Base-by-base conservation (phyloP, 495 filamentous ascomycete genomes). In the Lophiostoma macrostomum region DNA sequence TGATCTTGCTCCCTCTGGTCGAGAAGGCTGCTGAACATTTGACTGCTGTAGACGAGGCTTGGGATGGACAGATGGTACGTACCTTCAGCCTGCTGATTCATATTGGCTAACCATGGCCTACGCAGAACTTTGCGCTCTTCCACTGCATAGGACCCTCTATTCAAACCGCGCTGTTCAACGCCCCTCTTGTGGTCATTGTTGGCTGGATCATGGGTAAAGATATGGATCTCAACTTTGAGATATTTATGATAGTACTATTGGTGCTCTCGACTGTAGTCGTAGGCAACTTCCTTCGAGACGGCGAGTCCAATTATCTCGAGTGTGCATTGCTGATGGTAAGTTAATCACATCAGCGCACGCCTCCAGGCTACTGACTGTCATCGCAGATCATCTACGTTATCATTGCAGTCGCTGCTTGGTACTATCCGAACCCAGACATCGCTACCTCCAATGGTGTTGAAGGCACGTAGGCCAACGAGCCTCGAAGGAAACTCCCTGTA, bases 11-110 rank as follows among this genome's bases (percentile, higher is more conserved):
- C 0, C 91, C 91, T 2, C 73, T 96, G 2, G 90, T 95, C 6
- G 91, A 96, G 64, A 96, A 96, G 65, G 85, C 84, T 0, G 88
- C 88, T 11, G 91, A 96, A 73, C 90, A 96, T 66, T 69, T 95
- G 30, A 95, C 87, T 0, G 88, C 90, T 8, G 70, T 96, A 36
- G 91, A 96, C 68, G 91, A 96, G 73, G 91, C 91, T 5, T 95
- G 85, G 79, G 87, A 89, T 67, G 80, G 86, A 64, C 83, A 78
- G 65, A 87, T 88, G 8, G 53, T 56, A 43, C 7, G 44, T 50
- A 11, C 16, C 23, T 7, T n/a, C 8, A 13, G 4, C 12, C 24
- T 23, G 22, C 18, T 14, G 13, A 14, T 14, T 30, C 4, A 12
- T 13, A 31, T 28, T 1, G 22, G 6, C 38, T 5, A 27, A 19